These are phyloP conservation scores for Datisca glomerata DNA, from an alignment of 306 rosid species.

Conservation along the genomic window DNA sequence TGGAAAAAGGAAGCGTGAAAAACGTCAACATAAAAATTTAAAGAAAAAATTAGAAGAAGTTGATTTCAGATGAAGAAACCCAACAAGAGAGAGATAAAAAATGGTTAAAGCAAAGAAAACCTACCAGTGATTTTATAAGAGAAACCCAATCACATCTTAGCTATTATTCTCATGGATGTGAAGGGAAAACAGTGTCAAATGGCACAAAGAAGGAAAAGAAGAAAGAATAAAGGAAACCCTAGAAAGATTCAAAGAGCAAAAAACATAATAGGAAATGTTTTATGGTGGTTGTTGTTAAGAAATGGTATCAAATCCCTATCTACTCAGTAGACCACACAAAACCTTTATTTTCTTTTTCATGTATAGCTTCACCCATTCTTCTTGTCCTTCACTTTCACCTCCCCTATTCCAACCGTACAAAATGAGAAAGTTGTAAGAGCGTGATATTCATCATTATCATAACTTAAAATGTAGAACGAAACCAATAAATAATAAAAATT, in stretches of 20 bases:
- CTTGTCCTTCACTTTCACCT: not conserved
- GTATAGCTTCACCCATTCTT: not conserved
- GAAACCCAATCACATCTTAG: too few species aligned
- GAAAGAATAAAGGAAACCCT: not conserved
- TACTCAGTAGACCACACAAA: not conserved
- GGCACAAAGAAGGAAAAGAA: not conserved
- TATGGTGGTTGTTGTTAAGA: not conserved
- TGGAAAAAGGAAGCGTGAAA: not conserved
- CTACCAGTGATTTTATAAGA: too few species aligned
- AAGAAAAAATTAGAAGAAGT: not conserved
- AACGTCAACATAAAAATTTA: too few species aligned
- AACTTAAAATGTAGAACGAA: too few species aligned
- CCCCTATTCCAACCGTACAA: too few species aligned
- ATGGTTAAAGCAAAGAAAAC: not conserved
- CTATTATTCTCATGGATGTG: too few species aligned
- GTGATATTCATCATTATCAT: too few species aligned
- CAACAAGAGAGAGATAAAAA: not conserved
- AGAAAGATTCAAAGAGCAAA: slow-evolving; percentile 3
- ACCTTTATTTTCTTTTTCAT: not conserved
- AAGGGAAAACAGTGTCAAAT: not conserved
- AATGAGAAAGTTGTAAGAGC: too few species aligned
- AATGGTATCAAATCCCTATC: too few species aligned
- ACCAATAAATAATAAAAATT: too few species aligned
- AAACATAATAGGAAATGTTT: too few species aligned
- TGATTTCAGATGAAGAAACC: not conserved